These are phyloP conservation scores for Cercospora sp. DNA, from an alignment of 2,329 filamentous ascomycete species.

Conservation along the genomic window DNA sequence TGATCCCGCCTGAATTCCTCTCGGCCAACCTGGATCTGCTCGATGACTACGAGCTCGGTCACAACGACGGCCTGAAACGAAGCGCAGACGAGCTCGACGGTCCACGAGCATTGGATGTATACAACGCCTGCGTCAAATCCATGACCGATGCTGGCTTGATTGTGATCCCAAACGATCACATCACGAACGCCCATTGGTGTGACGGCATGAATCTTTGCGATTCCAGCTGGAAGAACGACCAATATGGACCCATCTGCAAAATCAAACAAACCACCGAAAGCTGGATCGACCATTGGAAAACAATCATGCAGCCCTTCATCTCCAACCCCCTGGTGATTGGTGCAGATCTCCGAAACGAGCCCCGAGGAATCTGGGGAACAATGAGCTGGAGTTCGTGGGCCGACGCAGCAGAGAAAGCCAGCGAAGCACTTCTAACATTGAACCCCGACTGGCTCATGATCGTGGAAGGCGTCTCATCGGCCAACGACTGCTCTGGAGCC, in stretches of 20 bases:
- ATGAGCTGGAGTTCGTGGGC: slow-evolving; percentile 68
- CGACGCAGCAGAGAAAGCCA: slow-evolving; percentile 62
- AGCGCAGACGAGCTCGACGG: slow-evolving; percentile 38
- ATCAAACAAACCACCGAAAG: slow-evolving; percentile 64
- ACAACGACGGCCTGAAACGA: slow-evolving; percentile 12
- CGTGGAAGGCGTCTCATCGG: slow-evolving; percentile 67
- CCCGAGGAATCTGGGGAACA: slow-evolving; percentile 67
- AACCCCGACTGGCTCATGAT: slow-evolving; percentile 67
- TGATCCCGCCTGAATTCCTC: slow-evolving; percentile 54
- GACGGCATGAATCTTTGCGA: slow-evolving; percentile 69
- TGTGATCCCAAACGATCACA: slow-evolving; percentile 70
- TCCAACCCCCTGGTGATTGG: slow-evolving; percentile 65
- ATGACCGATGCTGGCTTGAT: slow-evolving; percentile 64
- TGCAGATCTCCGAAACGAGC: slow-evolving; percentile 68
- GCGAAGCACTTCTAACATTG: slow-evolving; percentile 61
- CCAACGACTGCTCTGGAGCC: slow-evolving; percentile 64
- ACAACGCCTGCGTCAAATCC: slow-evolving; percentile 58
- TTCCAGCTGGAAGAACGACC: slow-evolving; percentile 65
- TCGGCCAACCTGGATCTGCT: slow-evolving; percentile 62
- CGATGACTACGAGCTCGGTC: slow-evolving; percentile 27
- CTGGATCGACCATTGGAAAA: slow-evolving; percentile 67
- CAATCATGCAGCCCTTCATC: slow-evolving; percentile 61
- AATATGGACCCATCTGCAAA: slow-evolving; percentile 61
- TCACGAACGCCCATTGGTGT: slow-evolving; percentile 68
- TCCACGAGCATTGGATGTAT: slow-evolving; percentile 60